Conservation (phyloP, 2,329 filamentous ascomycete genomes). For the Colletotrichum nymphaeae region DNA sequence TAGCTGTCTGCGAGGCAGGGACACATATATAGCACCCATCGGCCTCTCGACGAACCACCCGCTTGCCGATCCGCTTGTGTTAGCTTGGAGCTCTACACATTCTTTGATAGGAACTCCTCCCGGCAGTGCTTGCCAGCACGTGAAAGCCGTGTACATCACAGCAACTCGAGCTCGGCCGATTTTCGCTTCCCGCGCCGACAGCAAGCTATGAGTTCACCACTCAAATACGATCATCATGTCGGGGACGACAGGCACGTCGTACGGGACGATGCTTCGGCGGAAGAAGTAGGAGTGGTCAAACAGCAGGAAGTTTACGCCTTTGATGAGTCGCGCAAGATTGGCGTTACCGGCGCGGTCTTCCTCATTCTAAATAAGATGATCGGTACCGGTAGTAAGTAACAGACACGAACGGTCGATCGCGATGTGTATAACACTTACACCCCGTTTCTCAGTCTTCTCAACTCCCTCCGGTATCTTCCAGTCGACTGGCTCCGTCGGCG, state of each 20-base stretch:
- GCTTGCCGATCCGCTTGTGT: not conserved
- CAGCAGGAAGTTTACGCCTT: conserved; percentile 48
- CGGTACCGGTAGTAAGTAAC: conserved; percentile 64
- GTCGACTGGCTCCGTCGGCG: conserved; percentile 63
- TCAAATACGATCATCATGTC: conserved; percentile 22
- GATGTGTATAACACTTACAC: conserved; percentile 10
- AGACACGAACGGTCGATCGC: not conserved
- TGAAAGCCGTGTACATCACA: not conserved
- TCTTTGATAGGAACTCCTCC: not conserved
- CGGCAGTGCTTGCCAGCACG: not conserved
- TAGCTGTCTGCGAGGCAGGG: not conserved
- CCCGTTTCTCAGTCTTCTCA: conserved; percentile 57
- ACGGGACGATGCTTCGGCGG: not conserved
- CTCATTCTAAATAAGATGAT: conserved; percentile 70
- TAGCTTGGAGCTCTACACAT: not conserved
- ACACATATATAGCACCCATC: conserved; percentile 16
- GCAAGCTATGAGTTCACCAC: conserved; percentile 9
- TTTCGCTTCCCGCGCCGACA: not conserved
- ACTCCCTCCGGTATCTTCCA: conserved; percentile 65
- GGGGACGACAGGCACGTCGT: conserved; percentile 8
- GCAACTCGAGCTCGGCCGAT: not conserved
- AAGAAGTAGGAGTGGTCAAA: conserved; percentile 8
- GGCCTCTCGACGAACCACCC: not conserved
- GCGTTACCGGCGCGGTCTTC: conserved; percentile 63
- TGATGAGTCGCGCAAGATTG: conserved; percentile 60